Conservation (phyloP, 2,329 filamentous ascomycete genomes). For the Colletotrichum tamarilloi region DNA sequence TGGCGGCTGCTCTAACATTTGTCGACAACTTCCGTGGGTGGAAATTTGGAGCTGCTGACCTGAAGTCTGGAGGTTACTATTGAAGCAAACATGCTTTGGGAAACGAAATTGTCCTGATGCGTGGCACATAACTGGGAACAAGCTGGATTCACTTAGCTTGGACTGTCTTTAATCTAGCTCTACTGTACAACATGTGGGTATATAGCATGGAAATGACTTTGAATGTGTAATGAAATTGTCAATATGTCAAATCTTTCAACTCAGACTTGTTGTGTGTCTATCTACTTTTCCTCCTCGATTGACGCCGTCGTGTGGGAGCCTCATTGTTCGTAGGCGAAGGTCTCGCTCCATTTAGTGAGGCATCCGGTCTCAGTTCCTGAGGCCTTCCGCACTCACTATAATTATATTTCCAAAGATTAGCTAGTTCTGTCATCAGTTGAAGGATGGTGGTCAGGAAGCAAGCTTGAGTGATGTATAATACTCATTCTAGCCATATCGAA, state of each 20-base stretch:
- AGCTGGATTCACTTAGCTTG: background rate
- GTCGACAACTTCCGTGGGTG: slow-evolving; percentile 80
- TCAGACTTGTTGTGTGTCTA: background rate
- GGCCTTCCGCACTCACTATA: too few relatives aligned
- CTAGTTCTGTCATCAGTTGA: too few relatives aligned
- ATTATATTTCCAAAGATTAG: too few relatives aligned
- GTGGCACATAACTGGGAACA: background rate
- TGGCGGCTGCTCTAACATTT: slow-evolving; percentile 77
- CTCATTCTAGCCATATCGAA: too few relatives aligned
- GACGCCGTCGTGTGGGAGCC: too few relatives aligned
- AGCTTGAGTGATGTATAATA: too few relatives aligned
- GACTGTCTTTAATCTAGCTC: background rate
- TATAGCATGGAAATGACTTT: slow-evolving; percentile 9
- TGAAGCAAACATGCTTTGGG: background rate
- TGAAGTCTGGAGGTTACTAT: background rate
- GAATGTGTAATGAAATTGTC: background rate
- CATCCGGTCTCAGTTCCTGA: too few relatives aligned
- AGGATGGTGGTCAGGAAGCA: too few relatives aligned
- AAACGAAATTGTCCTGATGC: background rate
- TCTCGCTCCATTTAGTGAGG: too few relatives aligned
- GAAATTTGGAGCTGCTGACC: slow-evolving; percentile 50
- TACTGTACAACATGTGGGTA: slow-evolving; percentile 10
- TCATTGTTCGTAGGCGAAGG: too few relatives aligned
- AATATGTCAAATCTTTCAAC: background rate
- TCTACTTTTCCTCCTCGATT: too few relatives aligned